phyloP scores from a whole-genome alignment of 129 eudicot species.

The Flaveria linearis region DNA sequence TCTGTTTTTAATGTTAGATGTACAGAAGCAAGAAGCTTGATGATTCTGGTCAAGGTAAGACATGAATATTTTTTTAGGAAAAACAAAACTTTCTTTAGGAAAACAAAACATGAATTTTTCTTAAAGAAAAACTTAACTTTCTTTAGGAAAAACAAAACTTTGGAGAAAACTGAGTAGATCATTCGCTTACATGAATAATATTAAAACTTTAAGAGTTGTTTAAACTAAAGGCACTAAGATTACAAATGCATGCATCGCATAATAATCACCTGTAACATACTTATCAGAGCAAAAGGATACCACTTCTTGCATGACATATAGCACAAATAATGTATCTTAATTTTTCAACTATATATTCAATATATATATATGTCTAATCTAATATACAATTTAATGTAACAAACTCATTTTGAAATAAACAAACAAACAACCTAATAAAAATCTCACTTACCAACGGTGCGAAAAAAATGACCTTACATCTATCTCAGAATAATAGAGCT shows the following conservation, averaged over 20 bases:
- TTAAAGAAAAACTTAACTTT: too few relatives aligned
- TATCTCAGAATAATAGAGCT: too few relatives aligned
- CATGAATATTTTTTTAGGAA: conserved; percentile 1
- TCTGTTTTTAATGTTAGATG: conserved; percentile 49
- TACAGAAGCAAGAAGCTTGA: conserved; percentile 81
- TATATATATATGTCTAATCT: too few relatives aligned
- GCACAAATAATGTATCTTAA: neutral
- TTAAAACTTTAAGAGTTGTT: neutral
- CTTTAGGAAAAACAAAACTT: neutral
- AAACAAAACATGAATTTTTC: neutral
- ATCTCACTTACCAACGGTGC: too few relatives aligned
- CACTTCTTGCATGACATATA: neutral
- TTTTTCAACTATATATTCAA: too few relatives aligned
- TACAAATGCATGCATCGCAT: neutral
- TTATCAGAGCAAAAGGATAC: neutral
- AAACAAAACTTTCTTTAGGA: neutral
- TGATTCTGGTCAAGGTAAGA: conserved; percentile 73
- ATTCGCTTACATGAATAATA: neutral
- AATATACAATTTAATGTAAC: too few relatives aligned
- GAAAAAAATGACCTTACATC: too few relatives aligned
- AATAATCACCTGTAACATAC: neutral
- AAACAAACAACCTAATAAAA: too few relatives aligned
- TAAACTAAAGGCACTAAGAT: neutral
- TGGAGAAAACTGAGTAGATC: neutral
- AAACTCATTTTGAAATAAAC: too few relatives aligned